Evolutionary conservation across 805 yeast species (phyloP).

Genomic region (Metschnikowia dekortorum): DNA sequence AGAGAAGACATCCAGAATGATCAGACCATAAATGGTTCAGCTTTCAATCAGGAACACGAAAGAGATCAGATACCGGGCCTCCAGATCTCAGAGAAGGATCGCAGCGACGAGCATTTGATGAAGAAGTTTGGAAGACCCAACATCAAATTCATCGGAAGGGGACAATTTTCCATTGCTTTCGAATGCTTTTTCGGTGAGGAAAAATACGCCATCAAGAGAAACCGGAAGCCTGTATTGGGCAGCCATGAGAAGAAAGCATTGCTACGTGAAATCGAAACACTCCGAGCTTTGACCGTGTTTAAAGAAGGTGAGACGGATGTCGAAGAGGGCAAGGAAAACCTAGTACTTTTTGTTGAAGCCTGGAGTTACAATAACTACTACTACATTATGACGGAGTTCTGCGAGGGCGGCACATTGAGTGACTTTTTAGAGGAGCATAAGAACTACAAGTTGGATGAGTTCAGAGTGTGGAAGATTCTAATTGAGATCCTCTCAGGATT

Average conservation of each 20-base stretch:
- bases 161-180: conserved; percentile 88
- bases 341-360: conserved; percentile 73
- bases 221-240: conserved; percentile 57
- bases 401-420: conserved; percentile 90
- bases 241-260: conserved; percentile 55
- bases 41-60: conserved; percentile 1
- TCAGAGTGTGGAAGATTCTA: conserved; percentile 96
- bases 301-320: conserved; percentile 36
- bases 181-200: conserved; percentile 66
- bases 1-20: conserved; percentile 9
- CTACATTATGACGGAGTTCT: conserved; percentile 91
- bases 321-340: conserved; percentile 68
- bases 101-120: conserved; percentile 42
- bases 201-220: conserved; percentile 83
- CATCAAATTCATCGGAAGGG: conserved; percentile 70
- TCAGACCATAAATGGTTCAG: conserved; percentile 9
- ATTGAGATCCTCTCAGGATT: conserved; percentile 80
- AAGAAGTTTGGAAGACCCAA: conserved; percentile 50
- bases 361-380: conserved; percentile 77
- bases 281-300: conserved; percentile 40
- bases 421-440: conserved; percentile 73
- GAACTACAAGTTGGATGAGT: conserved; percentile 77
- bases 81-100: conserved; percentile 7
- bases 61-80: conserved; percentile 1
- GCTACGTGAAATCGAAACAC: conserved; percentile 73